Evolutionary conservation across 306 rosid genomes (phyloP), one percentile per base, ranked within the genome.

Genomic region (Cyamopsis tetragonoloba): DNA sequence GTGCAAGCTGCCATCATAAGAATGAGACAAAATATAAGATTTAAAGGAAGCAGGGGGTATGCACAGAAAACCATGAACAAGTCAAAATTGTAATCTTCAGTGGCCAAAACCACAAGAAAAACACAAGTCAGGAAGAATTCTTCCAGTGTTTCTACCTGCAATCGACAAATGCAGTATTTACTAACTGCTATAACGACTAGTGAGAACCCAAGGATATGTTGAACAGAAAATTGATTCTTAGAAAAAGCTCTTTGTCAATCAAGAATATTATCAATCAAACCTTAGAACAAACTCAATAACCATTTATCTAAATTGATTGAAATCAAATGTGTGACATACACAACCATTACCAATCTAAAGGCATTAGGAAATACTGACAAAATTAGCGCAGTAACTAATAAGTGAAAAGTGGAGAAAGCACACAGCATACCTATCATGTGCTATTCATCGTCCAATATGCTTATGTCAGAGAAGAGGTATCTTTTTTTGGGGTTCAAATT

Each of bases 1-100:
- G 99, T 49, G 99, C 99, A 59, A 95, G 99, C 99, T 95, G 86
- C 80, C 82, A 61, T 8, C 44, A 63, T 28, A 58, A 72, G 60
- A 58, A 71, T 37, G 20, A 70, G 55, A 62, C 19, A 35, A 41
- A 68, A 62, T 20, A 39, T 76, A 70, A 77, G 77, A 70, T 63
- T 44, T 49, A 35, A 43, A 49, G 41, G 41, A 55, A 9, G 51
- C 66, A 34, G 38, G 22, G 39, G 53, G 23, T 42, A 55, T 32
- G 66, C 19, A 55, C 30, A 62, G 39, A 54, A 61, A 28, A 38
- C 37, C 17, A 37, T 38, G 22, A 50, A 62, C 44, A 73, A 48
- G 54, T 55, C 35, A 35, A 64, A 56, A 39, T n/a, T 5, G 10
- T 6, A 46, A 49, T 11, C 1, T 20, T 38, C 56, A 62, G 60